A percentile compares a stretch with the other conserved stretches of the same genome.
phyloP scores from a whole-genome alignment of 208 protist species.

The Leishmania arabica region DNA sequence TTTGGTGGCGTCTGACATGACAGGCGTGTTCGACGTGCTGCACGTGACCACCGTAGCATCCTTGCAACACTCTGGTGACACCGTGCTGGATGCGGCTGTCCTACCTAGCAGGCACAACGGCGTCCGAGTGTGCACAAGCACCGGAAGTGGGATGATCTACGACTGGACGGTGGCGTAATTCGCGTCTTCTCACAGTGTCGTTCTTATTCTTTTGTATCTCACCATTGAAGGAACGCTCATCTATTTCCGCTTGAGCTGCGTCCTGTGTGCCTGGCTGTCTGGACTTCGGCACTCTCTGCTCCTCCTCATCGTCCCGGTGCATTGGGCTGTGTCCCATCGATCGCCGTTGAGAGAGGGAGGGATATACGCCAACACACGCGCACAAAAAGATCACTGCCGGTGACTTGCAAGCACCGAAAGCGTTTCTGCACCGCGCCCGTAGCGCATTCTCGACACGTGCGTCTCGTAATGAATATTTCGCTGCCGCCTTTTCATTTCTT shows the following conservation, averaged over 20 bases:
- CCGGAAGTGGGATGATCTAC: conserved; percentile 41
- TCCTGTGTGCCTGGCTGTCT: not conserved
- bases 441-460: not conserved
- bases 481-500: not conserved
- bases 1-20: conserved; percentile 34
- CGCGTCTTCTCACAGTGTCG: not conserved
- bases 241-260: not conserved
- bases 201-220: not conserved
- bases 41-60: conserved; percentile 28
- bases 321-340: not conserved
- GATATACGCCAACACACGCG: not conserved
- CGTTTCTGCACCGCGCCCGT: not conserved
- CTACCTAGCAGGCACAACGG: conserved; percentile 8
- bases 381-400: not conserved
- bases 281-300: not conserved
- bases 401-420: not conserved
- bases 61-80: conserved; percentile 36
- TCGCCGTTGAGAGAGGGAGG: not conserved
- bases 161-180: conserved; percentile 34
- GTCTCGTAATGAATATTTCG: not conserved
- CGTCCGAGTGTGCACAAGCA: conserved; percentile 34
- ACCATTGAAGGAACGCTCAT: not conserved
- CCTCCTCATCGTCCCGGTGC: not conserved
- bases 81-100: conserved; percentile 43
- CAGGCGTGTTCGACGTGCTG: conserved; percentile 37